These are phyloP conservation scores for Cercospora sesami DNA, from an alignment of 2,329 filamentous ascomycete genomes.

Conservation along the genomic window DNA sequence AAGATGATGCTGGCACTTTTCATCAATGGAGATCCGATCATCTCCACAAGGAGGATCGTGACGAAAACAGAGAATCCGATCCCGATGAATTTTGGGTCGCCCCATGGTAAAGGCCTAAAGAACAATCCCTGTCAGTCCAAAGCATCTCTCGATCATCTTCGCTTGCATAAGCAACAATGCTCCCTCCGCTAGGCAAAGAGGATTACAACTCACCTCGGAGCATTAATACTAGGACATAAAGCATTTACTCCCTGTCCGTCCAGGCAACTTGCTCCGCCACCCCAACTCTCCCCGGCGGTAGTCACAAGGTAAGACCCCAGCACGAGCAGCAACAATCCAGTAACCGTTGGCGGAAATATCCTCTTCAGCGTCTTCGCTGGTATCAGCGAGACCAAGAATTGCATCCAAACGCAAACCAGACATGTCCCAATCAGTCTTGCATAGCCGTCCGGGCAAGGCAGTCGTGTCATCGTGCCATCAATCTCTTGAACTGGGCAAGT, in stretches of 20 bases:
- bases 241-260: conserved; percentile 22
- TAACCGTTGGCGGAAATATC: conserved; percentile 24
- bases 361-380: conserved; percentile 23
- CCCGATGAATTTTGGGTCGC: conserved; percentile 25
- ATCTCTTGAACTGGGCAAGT: conserved; percentile 11
- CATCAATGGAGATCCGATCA: conserved; percentile 25
- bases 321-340: conserved; percentile 22
- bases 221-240: conserved; percentile 23
- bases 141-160: not conserved
- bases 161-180: not conserved
- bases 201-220: conserved; percentile 11
- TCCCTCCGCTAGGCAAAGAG: not conserved
- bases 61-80: conserved; percentile 27
- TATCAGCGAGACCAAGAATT: conserved; percentile 24
- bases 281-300: conserved; percentile 25
- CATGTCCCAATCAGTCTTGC: conserved; percentile 23
- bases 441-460: conserved; percentile 26
- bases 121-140: not conserved
- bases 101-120: conserved; percentile 21
- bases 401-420: conserved; percentile 26
- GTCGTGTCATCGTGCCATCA: conserved; percentile 14
- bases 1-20: conserved; percentile 27
- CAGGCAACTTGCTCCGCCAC: conserved; percentile 25
- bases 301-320: conserved; percentile 26
- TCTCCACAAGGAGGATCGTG: conserved; percentile 27